phyloP scores from a whole-genome alignment of 257 asterid genomes.

The Nicotiana noctiflora region DNA sequence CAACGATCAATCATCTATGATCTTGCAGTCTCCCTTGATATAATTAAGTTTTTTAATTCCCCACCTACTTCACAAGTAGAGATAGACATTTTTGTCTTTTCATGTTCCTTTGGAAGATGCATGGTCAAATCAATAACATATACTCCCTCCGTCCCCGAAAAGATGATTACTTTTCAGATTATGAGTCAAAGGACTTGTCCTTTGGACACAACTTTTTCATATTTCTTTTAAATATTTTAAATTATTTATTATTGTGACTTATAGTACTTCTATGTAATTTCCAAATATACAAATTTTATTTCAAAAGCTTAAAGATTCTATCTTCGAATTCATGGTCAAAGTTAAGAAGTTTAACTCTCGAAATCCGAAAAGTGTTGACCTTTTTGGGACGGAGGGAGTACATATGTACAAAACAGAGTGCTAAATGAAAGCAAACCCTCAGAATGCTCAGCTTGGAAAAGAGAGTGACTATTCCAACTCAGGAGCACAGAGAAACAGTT shows the following conservation, averaged over 20 bases:
- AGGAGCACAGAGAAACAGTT: not conserved
- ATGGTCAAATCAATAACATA: not conserved
- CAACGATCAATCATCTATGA: not conserved
- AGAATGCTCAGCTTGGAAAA: not conserved
- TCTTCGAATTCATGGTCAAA: too few relatives aligned
- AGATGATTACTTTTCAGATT: too few relatives aligned
- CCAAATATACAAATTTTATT: too few relatives aligned
- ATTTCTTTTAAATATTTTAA: too few relatives aligned
- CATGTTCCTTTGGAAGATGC: not conserved
- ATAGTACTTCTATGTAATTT: too few relatives aligned
- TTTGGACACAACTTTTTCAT: too few relatives aligned
- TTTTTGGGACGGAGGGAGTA: too few relatives aligned
- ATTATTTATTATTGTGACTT: too few relatives aligned
- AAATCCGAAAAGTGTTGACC: too few relatives aligned
- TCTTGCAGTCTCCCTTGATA: not conserved
- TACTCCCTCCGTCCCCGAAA: not conserved
- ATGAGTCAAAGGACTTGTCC: too few relatives aligned
- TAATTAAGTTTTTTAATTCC: not conserved
- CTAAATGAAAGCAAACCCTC: not conserved
- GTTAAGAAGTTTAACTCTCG: too few relatives aligned
- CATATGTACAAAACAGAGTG: not conserved
- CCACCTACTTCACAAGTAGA: not conserved
- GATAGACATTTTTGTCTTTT: not conserved
- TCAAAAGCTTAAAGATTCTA: too few relatives aligned
- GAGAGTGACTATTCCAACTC: not conserved